Evolutionary conservation across 768 basidiomycete genomes (phyloP), one percentile per base, ranked within the genome.

Genomic region (Mycena rebaudengoi): DNA sequence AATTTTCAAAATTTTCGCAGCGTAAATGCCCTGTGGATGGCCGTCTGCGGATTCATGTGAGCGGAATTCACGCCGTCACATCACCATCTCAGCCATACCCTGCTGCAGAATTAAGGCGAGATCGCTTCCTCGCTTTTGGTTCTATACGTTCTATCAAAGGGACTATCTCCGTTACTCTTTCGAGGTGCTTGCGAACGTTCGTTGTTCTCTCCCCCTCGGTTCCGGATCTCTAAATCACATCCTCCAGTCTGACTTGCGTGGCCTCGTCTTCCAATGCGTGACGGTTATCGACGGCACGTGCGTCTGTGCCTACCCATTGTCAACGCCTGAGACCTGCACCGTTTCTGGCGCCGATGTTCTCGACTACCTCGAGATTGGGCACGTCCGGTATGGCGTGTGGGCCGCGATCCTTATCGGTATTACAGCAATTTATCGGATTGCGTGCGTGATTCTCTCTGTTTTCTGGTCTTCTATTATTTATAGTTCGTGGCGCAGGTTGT

Each of bases 21-120:
- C 66, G 63, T 84, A 39, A 85, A 84, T 63, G 83, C 82, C 0
- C 84, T 88, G 63, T 88, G 85, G 86, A 88, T 88, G 87, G 79
- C 80, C 57, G 80, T 83, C n/a, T 79, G 83, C 28, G 79, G 81
- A 13, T 82, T 82, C 60, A 80, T 82, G 80, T 78, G 50, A 55
- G 76, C n/a, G n/a, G n/a, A n/a, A n/a, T n/a, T n/a, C n/a, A n/a
- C 29, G 30, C 28, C 32, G 23, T 30, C 13, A 28, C 14, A 7
- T 23, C n/a, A n/a, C n/a, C n/a, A 37, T 35, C 41, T 40, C 44
- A 43, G 16, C 35, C 51, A 66, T 65, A 21, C 39, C 59, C n/a
- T n/a, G n/a, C 33, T 67, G 66, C 62, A 85, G 85, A 74, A 85
- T 88, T 74, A 80, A 81, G 67, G 80, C 86, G 1, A 73, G 80